Evolutionary conservation across 106 monocot genomes (phyloP).

Genomic region (Dendrobium chrysotoxum): DNA sequence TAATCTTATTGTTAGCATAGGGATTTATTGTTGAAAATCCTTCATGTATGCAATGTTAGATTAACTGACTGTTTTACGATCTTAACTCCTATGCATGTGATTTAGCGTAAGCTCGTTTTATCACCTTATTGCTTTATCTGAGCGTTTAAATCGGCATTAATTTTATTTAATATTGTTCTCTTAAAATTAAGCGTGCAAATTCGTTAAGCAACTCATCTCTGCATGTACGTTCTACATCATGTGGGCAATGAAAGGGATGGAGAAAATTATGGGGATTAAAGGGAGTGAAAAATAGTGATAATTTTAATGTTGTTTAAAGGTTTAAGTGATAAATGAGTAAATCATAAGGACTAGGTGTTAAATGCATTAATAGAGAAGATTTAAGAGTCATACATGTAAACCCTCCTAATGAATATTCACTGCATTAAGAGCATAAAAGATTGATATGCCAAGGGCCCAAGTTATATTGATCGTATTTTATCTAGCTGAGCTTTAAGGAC

Average conservation of each 20-base stretch:
- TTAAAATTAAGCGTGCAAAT: too few species aligned
- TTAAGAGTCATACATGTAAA: background rate
- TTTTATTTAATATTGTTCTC: too few species aligned
- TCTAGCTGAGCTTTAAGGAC: background rate
- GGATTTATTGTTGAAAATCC: too few species aligned
- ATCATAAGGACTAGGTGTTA: background rate
- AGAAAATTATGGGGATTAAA: background rate
- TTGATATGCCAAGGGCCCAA: background rate
- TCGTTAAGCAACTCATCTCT: too few species aligned
- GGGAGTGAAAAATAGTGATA: background rate
- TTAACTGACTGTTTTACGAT: too few species aligned
- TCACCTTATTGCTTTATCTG: too few species aligned
- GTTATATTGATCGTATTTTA: background rate
- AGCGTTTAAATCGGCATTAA: too few species aligned
- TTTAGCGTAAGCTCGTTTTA: too few species aligned
- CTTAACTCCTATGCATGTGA: too few species aligned
- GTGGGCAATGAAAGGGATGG: background rate
- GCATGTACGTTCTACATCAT: too few species aligned
- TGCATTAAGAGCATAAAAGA: background rate
- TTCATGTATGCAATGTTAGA: too few species aligned
- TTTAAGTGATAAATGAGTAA: background rate
- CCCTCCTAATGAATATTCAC: background rate
- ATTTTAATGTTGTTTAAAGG: background rate
- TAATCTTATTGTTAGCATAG: too few species aligned
- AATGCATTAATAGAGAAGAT: background rate